Base-by-base conservation (phyloP, 139 green algal species). In the Micractinium conductrix region DNA sequence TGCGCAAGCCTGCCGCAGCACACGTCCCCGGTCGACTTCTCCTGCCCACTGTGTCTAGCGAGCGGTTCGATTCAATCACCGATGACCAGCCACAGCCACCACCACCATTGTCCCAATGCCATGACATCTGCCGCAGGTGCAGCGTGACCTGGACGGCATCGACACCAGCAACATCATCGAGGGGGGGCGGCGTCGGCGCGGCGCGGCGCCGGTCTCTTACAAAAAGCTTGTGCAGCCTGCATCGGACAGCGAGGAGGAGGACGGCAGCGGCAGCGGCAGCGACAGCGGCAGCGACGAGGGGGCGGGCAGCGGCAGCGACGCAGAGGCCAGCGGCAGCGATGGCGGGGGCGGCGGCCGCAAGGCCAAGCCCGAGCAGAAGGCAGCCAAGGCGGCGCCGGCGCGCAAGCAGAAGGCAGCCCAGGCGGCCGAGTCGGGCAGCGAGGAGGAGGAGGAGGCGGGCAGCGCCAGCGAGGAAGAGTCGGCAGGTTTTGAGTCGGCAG, bases 161-260 rank as follows among this genome's bases (percentile, higher is more conserved):
- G 93, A 96, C 87, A 91, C 84, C 7, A 93, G 85, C 80, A 96
- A 96, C 88, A 96, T 96, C 87, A 88, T 96, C 24, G 79, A 84
- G 24, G 82, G 58, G 9, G 87, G 90, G 28, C 69, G 88, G 26
- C 80, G 84, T 9, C 85, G 76, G 9, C 38, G 76, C 10, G 38
- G 10, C 14, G 89, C 55, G 79, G 86, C 35, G 69, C 87, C 37
- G 14, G 84, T 86, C 40, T 81, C 78, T 4, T 88, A 78, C 69
- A 86, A 78, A 45, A 33, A 43, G 40, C 22, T 81, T 19, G 48
- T 81, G 45, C 37, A 82, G 16, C 63, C 65, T 33, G 45, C 44
- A 12, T 85, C 80, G 0, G 83, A 87, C 1, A n/a, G 30, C 8
- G 75, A 81, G 55, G 76, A 80, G 43, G 74, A 78, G 63, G 45